Conservation (phyloP, 2,329 filamentous ascomycete genomes). For the Cercospora zeae-maydis region DNA sequence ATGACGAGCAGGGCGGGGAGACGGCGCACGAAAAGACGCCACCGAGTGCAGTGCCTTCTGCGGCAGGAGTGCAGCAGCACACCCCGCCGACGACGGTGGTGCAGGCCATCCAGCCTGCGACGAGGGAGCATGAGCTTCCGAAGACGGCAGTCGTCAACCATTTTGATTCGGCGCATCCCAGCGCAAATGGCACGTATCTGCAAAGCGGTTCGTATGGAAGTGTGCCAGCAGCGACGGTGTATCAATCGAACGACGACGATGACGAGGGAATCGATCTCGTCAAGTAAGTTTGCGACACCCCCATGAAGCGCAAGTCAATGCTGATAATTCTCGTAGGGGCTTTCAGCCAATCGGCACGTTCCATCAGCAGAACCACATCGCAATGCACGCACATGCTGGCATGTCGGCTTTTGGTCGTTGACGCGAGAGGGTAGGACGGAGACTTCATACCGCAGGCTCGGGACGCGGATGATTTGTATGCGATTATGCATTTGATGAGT, state of each 20-base stretch:
- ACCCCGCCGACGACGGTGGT: slow-evolving; percentile 26
- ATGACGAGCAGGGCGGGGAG: slow-evolving; percentile 15
- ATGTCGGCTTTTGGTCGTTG: slow-evolving; percentile 29
- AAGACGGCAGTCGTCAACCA: slow-evolving; percentile 23
- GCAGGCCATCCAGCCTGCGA: slow-evolving; percentile 18
- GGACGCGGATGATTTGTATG: not conserved
- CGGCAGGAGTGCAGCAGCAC: slow-evolving; percentile 25
- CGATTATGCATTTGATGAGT: not conserved
- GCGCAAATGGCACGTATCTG: slow-evolving; percentile 13
- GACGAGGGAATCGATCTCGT: slow-evolving; percentile 49
- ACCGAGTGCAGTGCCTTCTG: slow-evolving; percentile 16
- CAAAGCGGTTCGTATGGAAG: slow-evolving; percentile 10
- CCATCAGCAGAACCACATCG: slow-evolving; percentile 39
- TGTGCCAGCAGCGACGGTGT: slow-evolving; percentile 19
- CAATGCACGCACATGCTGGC: slow-evolving; percentile 26
- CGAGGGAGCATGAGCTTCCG: slow-evolving; percentile 23
- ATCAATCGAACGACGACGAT: slow-evolving; percentile 38
- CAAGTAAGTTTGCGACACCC: slow-evolving; percentile 40
- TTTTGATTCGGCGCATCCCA: slow-evolving; percentile 18
- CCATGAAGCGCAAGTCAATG: slow-evolving; percentile 1
- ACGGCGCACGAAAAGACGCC: slow-evolving; percentile 22
- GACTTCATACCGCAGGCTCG: not conserved
- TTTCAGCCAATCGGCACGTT: slow-evolving; percentile 50
- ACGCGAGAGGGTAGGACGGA: not conserved
- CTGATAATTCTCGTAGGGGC: slow-evolving; percentile 37